These are phyloP conservation scores for Rhynchospora tenuis DNA, from an alignment of 176 grass and related monocot genomes.

Conservation along the genomic window DNA sequence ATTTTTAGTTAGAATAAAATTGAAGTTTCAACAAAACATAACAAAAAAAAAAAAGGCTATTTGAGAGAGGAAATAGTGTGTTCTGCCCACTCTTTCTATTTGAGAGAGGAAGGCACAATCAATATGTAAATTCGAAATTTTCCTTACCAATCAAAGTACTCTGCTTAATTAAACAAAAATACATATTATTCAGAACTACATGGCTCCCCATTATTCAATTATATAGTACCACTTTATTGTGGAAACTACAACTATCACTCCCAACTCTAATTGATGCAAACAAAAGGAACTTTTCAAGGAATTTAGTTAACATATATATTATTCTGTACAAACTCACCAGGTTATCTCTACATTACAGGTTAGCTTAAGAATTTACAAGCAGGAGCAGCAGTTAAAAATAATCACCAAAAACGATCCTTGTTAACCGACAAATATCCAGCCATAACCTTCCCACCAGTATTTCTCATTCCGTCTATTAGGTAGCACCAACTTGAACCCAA, in stretches of 20 bases:
- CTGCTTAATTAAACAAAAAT: background rate
- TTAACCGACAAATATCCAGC: slow-evolving; percentile 59
- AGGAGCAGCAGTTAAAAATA: background rate
- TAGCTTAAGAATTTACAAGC: background rate
- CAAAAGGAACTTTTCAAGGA: background rate
- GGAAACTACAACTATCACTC: background rate
- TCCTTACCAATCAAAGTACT: background rate
- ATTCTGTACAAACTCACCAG: slow-evolving; percentile 1
- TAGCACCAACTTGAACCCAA: slow-evolving; percentile 74
- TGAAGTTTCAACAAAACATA: background rate
- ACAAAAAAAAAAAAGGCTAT: background rate
- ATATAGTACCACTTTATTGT: background rate
- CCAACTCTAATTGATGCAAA: background rate
- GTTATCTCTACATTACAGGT: background rate
- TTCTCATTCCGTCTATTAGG: slow-evolving; percentile 62
- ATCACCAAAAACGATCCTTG: slow-evolving; percentile 70
- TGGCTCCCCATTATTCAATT: background rate
- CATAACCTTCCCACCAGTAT: slow-evolving; percentile 55
- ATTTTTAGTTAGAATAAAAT: background rate
- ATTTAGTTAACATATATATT: background rate
- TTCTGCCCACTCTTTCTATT: background rate
- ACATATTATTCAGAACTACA: background rate
- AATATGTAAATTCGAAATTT: background rate
- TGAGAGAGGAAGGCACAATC: background rate
- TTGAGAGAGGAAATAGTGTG: background rate